Percentiles rank a stretch among this genome's conserved stretches.
Evolutionary conservation across 805 yeast species (phyloP).

Genomic region (Komagataella pseudopastoris): DNA sequence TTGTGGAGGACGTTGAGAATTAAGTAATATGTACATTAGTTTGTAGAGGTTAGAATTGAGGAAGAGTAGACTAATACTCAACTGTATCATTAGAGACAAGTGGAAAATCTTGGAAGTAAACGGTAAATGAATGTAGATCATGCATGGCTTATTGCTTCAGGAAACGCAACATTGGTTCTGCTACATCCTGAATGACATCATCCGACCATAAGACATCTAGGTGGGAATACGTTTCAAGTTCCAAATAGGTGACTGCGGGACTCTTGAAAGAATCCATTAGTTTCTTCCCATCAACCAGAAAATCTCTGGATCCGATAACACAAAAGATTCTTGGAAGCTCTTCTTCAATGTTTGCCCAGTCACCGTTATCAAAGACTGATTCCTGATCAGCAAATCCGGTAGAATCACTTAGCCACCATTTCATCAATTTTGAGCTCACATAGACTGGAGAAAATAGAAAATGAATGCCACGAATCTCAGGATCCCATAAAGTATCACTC

Average conservation of each 20-base stretch:
- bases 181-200: conserved; percentile 56
- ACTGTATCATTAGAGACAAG: neutral
- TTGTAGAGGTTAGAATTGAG: neutral
- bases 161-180: conserved; percentile 27
- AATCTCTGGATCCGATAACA: conserved; percentile 62
- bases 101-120: neutral
- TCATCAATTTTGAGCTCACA: conserved; percentile 70
- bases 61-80: neutral
- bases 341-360: conserved; percentile 13
- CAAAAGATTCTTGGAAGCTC: conserved; percentile 48
- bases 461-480: conserved; percentile 50
- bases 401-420: conserved; percentile 72
- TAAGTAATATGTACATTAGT: conserved; percentile 3
- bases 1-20: conserved; percentile 33
- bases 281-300: conserved; percentile 62
- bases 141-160: conserved; percentile 5
- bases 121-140: neutral
- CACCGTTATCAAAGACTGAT: conserved; percentile 29
- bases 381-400: conserved; percentile 35
- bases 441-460: conserved; percentile 80
- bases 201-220: conserved; percentile 90
- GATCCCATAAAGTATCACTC: conserved; percentile 72
- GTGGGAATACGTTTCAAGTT: conserved; percentile 61
- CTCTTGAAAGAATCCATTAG: conserved; percentile 50
- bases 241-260: conserved; percentile 22